Conservation (phyloP, 805 yeast genomes). For the Metschnikowia continentalis region DNA sequence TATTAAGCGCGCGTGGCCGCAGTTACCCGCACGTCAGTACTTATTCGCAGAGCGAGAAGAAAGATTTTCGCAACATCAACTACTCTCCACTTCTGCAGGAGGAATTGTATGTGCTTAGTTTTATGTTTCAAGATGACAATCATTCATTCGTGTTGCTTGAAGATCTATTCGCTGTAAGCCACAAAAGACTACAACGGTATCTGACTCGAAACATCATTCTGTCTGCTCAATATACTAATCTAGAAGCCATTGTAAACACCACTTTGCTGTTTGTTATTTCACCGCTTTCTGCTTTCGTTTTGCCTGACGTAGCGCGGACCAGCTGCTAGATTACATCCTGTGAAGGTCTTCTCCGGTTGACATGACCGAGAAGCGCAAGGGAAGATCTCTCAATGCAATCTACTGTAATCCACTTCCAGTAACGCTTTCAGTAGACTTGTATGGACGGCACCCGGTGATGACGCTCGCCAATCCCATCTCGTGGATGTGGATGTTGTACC, state of each 20-base stretch:
- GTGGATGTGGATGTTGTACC: conserved; percentile 45
- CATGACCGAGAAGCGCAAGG: conserved; percentile 31
- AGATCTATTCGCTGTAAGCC: conserved; percentile 51
- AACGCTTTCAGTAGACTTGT: conserved; percentile 30
- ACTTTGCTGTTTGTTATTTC: too few relatives aligned
- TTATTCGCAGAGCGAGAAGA: not conserved
- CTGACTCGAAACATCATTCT: conserved; percentile 45
- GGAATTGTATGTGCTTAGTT: conserved; percentile 12
- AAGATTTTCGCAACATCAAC: not conserved
- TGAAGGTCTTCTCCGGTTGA: conserved; percentile 1
- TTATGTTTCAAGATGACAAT: conserved; percentile 21
- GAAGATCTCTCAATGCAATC: conserved; percentile 26
- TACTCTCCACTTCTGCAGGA: not conserved
- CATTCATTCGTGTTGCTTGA: conserved; percentile 24
- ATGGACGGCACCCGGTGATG: conserved; percentile 47
- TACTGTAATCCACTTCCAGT: conserved; percentile 58
- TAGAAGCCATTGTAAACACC: not conserved
- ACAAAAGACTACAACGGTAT: conserved; percentile 96
- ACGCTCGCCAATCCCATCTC: conserved; percentile 68
- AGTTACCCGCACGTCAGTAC: conserved; percentile 15
- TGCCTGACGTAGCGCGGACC: not conserved
- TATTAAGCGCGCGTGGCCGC: not conserved
- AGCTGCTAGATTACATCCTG: conserved; percentile 2
- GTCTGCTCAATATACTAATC: conserved; percentile 4
- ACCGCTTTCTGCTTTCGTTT: too few relatives aligned